A percentile compares a stretch with the other conserved stretches of the same genome.
Evolutionary conservation across 2,329 filamentous ascomycete genomes (phyloP).

Genomic region (Cadophora sp.): DNA sequence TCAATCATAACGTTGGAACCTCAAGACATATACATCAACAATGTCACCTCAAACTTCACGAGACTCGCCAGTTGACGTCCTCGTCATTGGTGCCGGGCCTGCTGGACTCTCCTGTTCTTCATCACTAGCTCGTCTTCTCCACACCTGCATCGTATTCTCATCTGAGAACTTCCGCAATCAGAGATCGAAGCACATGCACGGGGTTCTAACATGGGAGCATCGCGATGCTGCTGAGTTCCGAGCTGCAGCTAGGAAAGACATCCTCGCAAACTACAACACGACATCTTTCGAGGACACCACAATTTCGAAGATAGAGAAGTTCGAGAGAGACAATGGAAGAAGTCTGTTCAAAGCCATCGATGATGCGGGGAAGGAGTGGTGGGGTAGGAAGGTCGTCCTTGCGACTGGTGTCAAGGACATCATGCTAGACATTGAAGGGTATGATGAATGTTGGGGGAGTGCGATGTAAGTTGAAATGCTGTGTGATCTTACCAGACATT

Average conservation of each 20-base stretch:
- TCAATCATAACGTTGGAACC: background rate
- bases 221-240: slow-evolving; percentile 45
- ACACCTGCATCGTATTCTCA: slow-evolving; percentile 53
- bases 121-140: slow-evolving; percentile 48
- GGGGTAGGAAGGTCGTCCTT: slow-evolving; percentile 60
- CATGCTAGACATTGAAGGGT: slow-evolving; percentile 59
- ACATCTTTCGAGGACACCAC: slow-evolving; percentile 45
- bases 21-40: background rate
- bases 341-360: slow-evolving; percentile 51
- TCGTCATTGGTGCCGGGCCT: slow-evolving; percentile 53
- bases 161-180: slow-evolving; percentile 52
- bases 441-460: slow-evolving; percentile 54
- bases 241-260: slow-evolving; percentile 45
- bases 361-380: slow-evolving; percentile 50
- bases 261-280: slow-evolving; percentile 47
- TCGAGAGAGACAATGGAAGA: slow-evolving; percentile 30
- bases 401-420: slow-evolving; percentile 61
- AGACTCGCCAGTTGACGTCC: slow-evolving; percentile 39
- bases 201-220: slow-evolving; percentile 49
- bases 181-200: slow-evolving; percentile 53
- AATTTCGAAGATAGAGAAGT: slow-evolving; percentile 35
- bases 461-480: slow-evolving; percentile 18
- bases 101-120: slow-evolving; percentile 52
- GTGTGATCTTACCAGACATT: background rate
- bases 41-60: slow-evolving; percentile 10